phyloP scores from a whole-genome alignment of 495 filamentous ascomycete genomes.

The Trichoderma gamsii region DNA sequence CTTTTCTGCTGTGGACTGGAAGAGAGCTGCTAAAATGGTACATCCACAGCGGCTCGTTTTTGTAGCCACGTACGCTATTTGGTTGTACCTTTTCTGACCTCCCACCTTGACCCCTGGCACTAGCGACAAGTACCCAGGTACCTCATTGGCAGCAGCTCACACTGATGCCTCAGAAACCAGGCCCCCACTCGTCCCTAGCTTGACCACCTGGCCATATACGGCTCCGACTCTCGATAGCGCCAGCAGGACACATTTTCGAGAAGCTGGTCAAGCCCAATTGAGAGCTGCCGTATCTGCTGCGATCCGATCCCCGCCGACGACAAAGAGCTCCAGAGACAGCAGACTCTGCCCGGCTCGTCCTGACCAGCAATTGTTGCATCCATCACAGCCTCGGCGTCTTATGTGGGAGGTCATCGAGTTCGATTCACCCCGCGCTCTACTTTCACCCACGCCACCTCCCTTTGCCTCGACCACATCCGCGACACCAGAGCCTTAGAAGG shows the following conservation, averaged over 20 bases:
- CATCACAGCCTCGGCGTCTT: background rate
- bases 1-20: background rate
- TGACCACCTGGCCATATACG: slow-evolving; percentile 12
- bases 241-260: slow-evolving; percentile 12
- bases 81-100: background rate
- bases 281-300: slow-evolving; percentile 12
- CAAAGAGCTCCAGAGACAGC: slow-evolving; percentile 3
- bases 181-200: background rate
- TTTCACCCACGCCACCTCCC: background rate
- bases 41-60: background rate
- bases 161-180: background rate
- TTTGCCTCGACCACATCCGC: background rate
- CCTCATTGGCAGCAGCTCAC: background rate
- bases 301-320: background rate
- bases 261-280: slow-evolving; percentile 12
- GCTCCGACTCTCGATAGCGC: slow-evolving; percentile 2
- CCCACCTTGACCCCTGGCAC: background rate
- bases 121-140: background rate
- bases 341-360: slow-evolving; percentile 9
- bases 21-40: background rate
- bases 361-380: background rate
- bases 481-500: background rate
- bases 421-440: slow-evolving; percentile 8
- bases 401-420: slow-evolving; percentile 1
- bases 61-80: background rate